Percentiles rank a stretch among this genome's conserved stretches.
Conservation (phyloP, 2,329 filamentous ascomycete genomes). For the Trichoderma koningii region DNA sequence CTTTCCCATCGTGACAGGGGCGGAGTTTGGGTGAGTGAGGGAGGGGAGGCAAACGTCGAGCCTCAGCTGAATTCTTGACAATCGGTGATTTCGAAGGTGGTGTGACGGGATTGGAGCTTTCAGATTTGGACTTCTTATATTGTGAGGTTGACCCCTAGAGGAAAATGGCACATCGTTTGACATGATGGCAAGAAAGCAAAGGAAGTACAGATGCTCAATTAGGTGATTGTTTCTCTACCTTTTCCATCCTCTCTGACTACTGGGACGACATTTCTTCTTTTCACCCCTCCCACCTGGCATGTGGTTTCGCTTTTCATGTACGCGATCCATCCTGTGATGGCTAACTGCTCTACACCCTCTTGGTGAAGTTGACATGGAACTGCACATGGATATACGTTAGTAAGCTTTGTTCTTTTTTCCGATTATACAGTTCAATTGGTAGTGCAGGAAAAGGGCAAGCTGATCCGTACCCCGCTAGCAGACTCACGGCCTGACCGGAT, state of each 20-base stretch:
- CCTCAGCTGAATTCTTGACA: constrained; percentile 2
- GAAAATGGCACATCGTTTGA: constrained; percentile 4
- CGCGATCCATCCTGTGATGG: neutral
- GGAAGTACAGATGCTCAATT: constrained; percentile 6
- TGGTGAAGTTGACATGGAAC: constrained; percentile 36
- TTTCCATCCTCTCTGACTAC: neutral
- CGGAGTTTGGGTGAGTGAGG: constrained; percentile 1
- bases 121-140: constrained; percentile 10
- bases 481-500: constrained; percentile 37
- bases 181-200: constrained; percentile 13
- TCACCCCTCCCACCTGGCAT: neutral
- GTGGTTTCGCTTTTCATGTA: neutral
- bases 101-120: neutral
- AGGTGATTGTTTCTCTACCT: neutral
- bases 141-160: neutral
- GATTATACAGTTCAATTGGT: too few relatives aligned
- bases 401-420: too few relatives aligned
- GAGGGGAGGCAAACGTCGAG: neutral
- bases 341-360: constrained; percentile 20
- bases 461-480: constrained; percentile 37
- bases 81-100: neutral
- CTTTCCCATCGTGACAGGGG: constrained; percentile 5
- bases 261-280: neutral
- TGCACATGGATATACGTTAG: constrained; percentile 24
- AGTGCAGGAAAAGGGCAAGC: neutral